phyloP scores from a whole-genome alignment of 257 asterid species.

The Sherardia arvensis region DNA sequence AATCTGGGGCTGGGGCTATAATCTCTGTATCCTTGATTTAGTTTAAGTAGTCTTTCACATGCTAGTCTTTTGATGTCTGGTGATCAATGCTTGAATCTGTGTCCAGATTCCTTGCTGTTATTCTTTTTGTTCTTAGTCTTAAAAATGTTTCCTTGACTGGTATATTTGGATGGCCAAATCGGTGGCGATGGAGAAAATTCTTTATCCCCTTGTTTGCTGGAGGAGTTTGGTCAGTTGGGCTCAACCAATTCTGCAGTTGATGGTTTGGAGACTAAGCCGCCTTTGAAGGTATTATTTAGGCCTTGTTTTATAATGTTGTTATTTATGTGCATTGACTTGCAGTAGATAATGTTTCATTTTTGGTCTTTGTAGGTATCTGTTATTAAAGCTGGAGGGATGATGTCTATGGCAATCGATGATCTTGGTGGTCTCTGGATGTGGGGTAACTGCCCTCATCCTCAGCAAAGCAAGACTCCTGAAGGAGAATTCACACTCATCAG shows the following conservation, averaged over 20 bases:
- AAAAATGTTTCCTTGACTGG: constrained; percentile 39
- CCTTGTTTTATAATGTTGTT: too few relatives aligned
- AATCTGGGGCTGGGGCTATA: constrained; percentile 92
- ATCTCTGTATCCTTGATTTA: constrained; percentile 61
- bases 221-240: constrained; percentile 57
- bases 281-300: constrained; percentile 55
- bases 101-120: not conserved
- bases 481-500: constrained; percentile 36
- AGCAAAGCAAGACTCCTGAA: constrained; percentile 28
- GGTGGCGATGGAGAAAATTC: constrained; percentile 53
- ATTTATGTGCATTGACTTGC: not conserved
- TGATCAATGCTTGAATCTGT: not conserved
- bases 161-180: constrained; percentile 68
- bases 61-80: not conserved
- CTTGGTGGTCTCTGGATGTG: constrained; percentile 81
- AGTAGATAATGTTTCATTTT: not conserved
- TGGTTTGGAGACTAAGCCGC: constrained; percentile 23
- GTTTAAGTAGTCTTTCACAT: not conserved
- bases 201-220: constrained; percentile 42
- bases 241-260: constrained; percentile 33
- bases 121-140: not conserved
- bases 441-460: constrained; percentile 70
- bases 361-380: constrained; percentile 49
- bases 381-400: constrained; percentile 84
- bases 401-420: constrained; percentile 75